Evolutionary conservation across 441 rosid species (phyloP), one percentile per base, ranked within the genome.

Genomic region (Gossypium lobatum): DNA sequence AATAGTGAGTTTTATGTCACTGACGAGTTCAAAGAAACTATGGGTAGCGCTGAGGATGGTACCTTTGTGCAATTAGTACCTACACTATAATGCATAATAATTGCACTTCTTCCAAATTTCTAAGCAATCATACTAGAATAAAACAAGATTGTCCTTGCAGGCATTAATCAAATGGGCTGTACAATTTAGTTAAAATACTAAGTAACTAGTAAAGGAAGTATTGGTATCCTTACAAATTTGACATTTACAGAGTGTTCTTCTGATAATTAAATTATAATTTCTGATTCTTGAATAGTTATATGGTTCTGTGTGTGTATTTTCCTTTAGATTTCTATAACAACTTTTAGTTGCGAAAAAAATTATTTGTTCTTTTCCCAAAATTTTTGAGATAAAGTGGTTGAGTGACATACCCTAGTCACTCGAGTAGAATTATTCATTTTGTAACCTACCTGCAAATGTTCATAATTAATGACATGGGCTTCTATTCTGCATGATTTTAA

Each of bases 401-500:
- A 62, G 39, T 55, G 20, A 55, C 61, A 64, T 16, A 39, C 28
- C 64, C 42, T 37, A 57, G 20, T 10, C 62, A 14, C 57, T 58
- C 54, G 71, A 62, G 48, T 31, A 25, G 68, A 23, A 53, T 63
- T 62, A 60, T 45, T 77, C 39, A 13, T 73, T 21, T 76, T 61
- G 26, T 73, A 60, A 37, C 58, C 55, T 63, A 48, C 34, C 31
- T 16, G 11, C 63, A 17, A 71, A 70, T 73, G 70, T 28, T 61
- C 31, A 59, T 72, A 57, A 81, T 73, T 82, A 76, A 57, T 76
- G 69, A 73, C 59, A 21, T 45, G 62, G 61, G 77, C 20, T 71
- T 80, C 70, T 65, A 61, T 73, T 80, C 6, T 85, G 78, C 83
- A 78, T 88, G 85, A 73, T 71, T 72, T 64, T 73, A 73, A 85